Evolutionary conservation across 176 grass and related monocot species (phyloP).

Genomic region (Hsuehochloa calcarea): DNA sequence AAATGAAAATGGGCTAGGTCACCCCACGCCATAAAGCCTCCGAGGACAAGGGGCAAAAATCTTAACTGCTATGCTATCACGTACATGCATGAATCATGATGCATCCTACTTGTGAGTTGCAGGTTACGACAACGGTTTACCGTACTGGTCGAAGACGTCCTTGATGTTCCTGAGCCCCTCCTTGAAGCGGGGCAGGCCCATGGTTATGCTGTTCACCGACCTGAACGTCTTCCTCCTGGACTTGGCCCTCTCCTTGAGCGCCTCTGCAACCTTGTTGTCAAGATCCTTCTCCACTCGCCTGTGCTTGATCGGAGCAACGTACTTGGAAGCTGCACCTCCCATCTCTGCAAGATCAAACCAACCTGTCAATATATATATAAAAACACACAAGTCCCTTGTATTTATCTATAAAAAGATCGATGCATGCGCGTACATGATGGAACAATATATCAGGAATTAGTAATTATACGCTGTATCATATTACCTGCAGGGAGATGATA

Average conservation of each 20-base stretch:
- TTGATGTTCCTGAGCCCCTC: slow-evolving; percentile 54
- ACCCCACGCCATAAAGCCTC: too few species aligned
- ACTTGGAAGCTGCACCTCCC: slow-evolving; percentile 6
- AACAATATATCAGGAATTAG: not conserved
- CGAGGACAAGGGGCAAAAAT: too few species aligned
- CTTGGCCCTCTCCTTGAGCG: slow-evolving; percentile 49
- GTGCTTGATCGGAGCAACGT: slow-evolving; percentile 27
- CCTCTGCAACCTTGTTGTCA: slow-evolving; percentile 54
- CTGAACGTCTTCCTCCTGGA: slow-evolving; percentile 42
- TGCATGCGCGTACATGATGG: not conserved
- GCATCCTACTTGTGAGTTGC: too few species aligned
- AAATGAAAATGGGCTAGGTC: too few species aligned
- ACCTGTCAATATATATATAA: not conserved
- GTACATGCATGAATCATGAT: too few species aligned
- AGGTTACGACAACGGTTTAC: slow-evolving; percentile 21
- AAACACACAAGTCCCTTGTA: too few species aligned
- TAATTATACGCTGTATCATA: too few species aligned
- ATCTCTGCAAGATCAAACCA: slow-evolving; percentile 1
- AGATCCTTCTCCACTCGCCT: slow-evolving; percentile 43
- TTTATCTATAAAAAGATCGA: too few species aligned
- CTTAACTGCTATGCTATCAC: not conserved
- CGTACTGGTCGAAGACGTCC: slow-evolving; percentile 62
- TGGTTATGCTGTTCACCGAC: slow-evolving; percentile 81
- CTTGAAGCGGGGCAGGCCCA: slow-evolving; percentile 74
- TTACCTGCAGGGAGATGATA: not conserved